Base-by-base conservation (phyloP, 495 filamentous ascomycete genomes). In the Zalerion maritima region DNA sequence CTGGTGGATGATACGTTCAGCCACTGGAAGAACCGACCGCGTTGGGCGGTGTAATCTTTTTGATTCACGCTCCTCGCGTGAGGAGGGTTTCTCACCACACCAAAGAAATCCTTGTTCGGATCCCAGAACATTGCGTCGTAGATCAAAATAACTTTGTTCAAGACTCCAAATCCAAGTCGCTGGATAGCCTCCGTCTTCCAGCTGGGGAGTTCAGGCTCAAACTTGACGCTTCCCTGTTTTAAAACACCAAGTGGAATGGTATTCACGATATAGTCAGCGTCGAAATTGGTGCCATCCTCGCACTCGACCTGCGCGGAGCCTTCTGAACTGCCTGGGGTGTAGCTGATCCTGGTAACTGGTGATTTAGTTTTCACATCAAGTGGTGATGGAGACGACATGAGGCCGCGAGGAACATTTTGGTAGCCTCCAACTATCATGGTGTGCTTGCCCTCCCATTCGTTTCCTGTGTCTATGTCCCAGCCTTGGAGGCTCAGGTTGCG, bases 401-500 rank as follows among this genome's bases (percentile, higher is more conserved):
- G 59, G 3, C 82, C 89, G 32, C 78, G 72, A 2, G 91, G 79
- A 20, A 99, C 67, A 45, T 84, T 85, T 37, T 81, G 80, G 45
- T 96, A 96, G 4, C 89, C 89, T 22, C 89, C 89, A 23, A 91
- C 64, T 9, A 99, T 73, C 64, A 89, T 81, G 3, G 83, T 77
- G 43, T 99, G 89, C 29, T 81, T 75, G 11, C 89, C 89, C 45
- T 92, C 84, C 52, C 93, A 96, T 41, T 99, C 89, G 49, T 99
- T 94, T 1, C 91, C 89, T 24, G 82, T 81, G 45, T 96, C 89
- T 45, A 94, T 78, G 52, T 99, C 89, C 83, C 89, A 94, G 2
- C 84, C 78, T 6, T 77, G 75, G 3, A 99, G 69, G 52, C 87
- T 96, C 11, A 96, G 68, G 31, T 79, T 74, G 33, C 76, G 69